Evolutionary conservation across 2,329 filamentous ascomycete genomes (phyloP).

Genomic region (Aureobasidium sp.): DNA sequence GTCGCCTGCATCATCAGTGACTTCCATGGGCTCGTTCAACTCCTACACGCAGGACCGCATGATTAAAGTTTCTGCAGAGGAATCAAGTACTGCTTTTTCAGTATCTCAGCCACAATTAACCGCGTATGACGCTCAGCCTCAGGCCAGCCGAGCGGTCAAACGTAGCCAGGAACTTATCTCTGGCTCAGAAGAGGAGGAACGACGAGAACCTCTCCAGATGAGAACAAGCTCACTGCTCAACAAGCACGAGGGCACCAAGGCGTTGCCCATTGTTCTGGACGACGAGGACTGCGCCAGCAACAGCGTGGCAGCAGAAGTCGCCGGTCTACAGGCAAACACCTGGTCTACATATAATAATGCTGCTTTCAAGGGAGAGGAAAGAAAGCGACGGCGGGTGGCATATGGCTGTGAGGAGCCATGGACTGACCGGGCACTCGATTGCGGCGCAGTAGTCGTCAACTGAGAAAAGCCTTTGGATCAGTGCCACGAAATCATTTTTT

Average conservation of each 20-base stretch:
- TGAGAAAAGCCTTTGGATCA: not conserved
- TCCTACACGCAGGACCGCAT: constrained; percentile 1
- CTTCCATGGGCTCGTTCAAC: constrained; percentile 43
- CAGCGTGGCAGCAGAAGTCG: constrained; percentile 8
- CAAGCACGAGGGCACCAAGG: not conserved
- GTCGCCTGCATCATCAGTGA: constrained; percentile 49
- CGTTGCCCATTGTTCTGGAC: constrained; percentile 5
- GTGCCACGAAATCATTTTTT: not conserved
- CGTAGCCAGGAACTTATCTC: not conserved
- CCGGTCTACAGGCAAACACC: not conserved
- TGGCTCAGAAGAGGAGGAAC: not conserved
- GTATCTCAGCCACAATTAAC: not conserved
- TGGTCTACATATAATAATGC: not conserved
- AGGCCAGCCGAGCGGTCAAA: constrained; percentile 16
- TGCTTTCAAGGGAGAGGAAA: not conserved
- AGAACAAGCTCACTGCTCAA: not conserved
- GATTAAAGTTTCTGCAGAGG: not conserved
- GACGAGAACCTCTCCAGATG: not conserved
- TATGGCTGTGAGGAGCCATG: not conserved
- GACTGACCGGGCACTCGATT: not conserved
- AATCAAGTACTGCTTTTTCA: not conserved
- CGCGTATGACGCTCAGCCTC: constrained; percentile 16
- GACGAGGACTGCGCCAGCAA: constrained; percentile 12
- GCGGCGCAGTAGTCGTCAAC: constrained; percentile 6
- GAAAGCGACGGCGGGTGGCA: not conserved